Conservation (phyloP, 2,329 filamentous ascomycete genomes). For the Rutstroemia sp. region DNA sequence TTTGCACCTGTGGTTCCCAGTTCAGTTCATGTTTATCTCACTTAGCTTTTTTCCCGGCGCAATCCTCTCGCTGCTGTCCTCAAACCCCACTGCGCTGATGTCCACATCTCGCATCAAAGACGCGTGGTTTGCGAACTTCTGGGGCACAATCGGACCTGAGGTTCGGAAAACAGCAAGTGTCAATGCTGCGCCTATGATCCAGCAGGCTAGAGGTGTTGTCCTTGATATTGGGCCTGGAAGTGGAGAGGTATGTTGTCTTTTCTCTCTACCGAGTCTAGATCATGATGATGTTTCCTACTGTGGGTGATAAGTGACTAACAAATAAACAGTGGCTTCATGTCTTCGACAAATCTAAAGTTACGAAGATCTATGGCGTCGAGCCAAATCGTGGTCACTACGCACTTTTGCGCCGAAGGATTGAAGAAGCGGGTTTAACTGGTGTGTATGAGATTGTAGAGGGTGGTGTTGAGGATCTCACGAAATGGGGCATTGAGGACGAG, state of each 20-base stretch:
- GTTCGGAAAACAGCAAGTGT: constrained; percentile 37
- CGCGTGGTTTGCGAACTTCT: constrained; percentile 55
- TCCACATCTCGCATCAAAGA: constrained; percentile 32
- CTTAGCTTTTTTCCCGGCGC: constrained; percentile 45
- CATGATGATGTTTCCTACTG: neutral
- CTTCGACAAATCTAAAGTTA: constrained; percentile 19
- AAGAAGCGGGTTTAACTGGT: constrained; percentile 44
- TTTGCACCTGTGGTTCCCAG: constrained; percentile 34
- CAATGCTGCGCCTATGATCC: constrained; percentile 38
- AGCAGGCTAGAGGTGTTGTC: constrained; percentile 21
- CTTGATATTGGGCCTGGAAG: constrained; percentile 54
- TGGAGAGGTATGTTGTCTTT: constrained; percentile 48
- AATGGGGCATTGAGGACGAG: constrained; percentile 38
- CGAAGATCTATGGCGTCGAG: constrained; percentile 54
- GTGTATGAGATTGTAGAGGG: constrained; percentile 56
- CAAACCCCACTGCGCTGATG: constrained; percentile 33
- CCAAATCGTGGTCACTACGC: constrained; percentile 49
- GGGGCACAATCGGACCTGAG: constrained; percentile 45
- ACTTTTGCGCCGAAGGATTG: constrained; percentile 39
- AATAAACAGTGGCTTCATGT: constrained; percentile 9
- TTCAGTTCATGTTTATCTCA: constrained; percentile 45
- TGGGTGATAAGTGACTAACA: constrained; percentile 46
- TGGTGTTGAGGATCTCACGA: constrained; percentile 50
- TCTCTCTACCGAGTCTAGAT: constrained; percentile 20
- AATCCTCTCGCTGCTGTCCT: constrained; percentile 35